These are phyloP conservation scores for Albizia julibrissin DNA, from an alignment of 306 rosid genomes.

Conservation along the genomic window DNA sequence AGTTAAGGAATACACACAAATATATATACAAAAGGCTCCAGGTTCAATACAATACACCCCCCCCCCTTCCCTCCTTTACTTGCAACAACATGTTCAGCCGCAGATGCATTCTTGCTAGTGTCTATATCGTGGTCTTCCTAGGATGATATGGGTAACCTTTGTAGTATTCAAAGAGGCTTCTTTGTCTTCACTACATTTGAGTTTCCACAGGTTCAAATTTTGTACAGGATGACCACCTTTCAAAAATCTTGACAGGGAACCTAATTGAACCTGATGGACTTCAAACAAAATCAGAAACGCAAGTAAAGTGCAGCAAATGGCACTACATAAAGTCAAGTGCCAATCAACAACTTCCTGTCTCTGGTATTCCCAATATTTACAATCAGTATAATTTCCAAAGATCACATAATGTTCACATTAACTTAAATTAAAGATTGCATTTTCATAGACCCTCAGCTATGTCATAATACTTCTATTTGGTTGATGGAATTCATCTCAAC, in stretches of 20 bases:
- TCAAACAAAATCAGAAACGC: slow-evolving; percentile 25
- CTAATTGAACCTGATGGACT: not conserved
- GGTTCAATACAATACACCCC: not conserved
- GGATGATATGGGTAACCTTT: slow-evolving; percentile 1
- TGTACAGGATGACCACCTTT: slow-evolving; percentile 7
- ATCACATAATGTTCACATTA: slow-evolving; percentile 5
- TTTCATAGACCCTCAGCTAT: not conserved
- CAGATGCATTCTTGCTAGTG: not conserved
- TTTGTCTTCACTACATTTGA: not conserved
- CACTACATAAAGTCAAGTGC: not conserved
- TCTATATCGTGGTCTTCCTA: slow-evolving; percentile 5
- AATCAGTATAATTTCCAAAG: slow-evolving; percentile 19
- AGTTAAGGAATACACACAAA: not conserved
- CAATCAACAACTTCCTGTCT: slow-evolving; percentile 1
- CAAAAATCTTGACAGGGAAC: slow-evolving; percentile 4
- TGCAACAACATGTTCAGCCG: not conserved
- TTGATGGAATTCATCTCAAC: not conserved
- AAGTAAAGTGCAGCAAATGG: slow-evolving; percentile 1
- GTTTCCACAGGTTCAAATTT: slow-evolving; percentile 7
- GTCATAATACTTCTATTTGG: not conserved
- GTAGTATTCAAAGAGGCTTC: slow-evolving; percentile 17
- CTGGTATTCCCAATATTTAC: not conserved
- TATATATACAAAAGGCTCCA: not conserved
- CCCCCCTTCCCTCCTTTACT: not conserved
- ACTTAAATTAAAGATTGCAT: slow-evolving; percentile 24